These are phyloP conservation scores for Eucalyptus regnans DNA, from an alignment of 345 rosid species.

Conservation along the genomic window DNA sequence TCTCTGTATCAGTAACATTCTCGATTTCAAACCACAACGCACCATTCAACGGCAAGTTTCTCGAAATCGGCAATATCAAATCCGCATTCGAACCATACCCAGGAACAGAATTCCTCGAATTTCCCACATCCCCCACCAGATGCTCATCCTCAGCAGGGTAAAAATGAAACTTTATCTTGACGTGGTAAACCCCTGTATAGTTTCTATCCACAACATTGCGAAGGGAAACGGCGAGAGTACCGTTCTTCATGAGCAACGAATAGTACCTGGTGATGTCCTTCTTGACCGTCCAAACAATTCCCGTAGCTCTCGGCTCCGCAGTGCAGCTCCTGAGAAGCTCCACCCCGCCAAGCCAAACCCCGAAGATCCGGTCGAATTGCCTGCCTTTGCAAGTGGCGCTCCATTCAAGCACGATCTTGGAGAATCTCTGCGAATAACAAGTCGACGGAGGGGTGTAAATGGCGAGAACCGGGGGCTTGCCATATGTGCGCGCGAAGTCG, in stretches of 20 bases:
- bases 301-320: constrained; percentile 74
- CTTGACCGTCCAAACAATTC: constrained; percentile 63
- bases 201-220: constrained; percentile 50
- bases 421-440: constrained; percentile 35
- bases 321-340: constrained; percentile 96
- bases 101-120: not conserved
- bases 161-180: constrained; percentile 47
- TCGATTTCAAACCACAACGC: constrained; percentile 83
- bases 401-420: constrained; percentile 75
- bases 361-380: constrained; percentile 83
- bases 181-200: constrained; percentile 81
- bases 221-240: constrained; percentile 48
- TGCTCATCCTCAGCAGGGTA: constrained; percentile 25
- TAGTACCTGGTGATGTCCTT: constrained; percentile 81
- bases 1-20: constrained; percentile 21
- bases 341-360: constrained; percentile 78
- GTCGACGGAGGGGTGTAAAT: constrained; percentile 56
- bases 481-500: constrained; percentile 60
- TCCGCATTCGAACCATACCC: constrained; percentile 42
- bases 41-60: constrained; percentile 47
- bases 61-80: constrained; percentile 70
- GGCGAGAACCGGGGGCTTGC: constrained; percentile 56
- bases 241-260: constrained; percentile 52
- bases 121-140: not conserved
- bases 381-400: constrained; percentile 65